Conservation (phyloP, 768 basidiomycete genomes). For the Cystobasidium ongulense region DNA sequence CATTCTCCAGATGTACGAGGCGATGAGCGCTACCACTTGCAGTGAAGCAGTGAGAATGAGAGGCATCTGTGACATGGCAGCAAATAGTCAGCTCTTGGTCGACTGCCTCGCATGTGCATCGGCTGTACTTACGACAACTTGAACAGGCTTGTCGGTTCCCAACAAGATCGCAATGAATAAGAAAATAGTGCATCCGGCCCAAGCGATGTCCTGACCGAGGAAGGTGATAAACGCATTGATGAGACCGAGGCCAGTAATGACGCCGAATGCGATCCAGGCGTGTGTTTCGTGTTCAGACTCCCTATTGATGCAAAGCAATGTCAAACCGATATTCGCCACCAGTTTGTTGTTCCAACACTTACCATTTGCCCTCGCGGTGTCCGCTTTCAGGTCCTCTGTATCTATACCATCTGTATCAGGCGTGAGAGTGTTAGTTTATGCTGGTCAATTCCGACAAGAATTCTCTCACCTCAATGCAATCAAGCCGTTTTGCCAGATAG, state of each 20-base stretch:
- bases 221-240: conserved; percentile 46
- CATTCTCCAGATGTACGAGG: conserved; percentile 44
- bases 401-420: conserved; percentile 29
- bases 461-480: conserved; percentile 59
- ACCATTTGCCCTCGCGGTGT: conserved; percentile 29
- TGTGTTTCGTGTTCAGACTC: conserved; percentile 54
- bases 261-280: conserved; percentile 65
- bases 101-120: neutral
- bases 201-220: conserved; percentile 37
- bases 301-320: conserved; percentile 42
- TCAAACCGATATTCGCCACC: neutral
- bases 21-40: conserved; percentile 45
- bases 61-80: conserved; percentile 31
- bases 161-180: conserved; percentile 42
- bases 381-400: conserved; percentile 18
- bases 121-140: conserved; percentile 40
- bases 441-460: conserved; percentile 50
- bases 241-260: conserved; percentile 56
- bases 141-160: conserved; percentile 44
- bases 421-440: neutral
- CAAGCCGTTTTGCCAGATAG: conserved; percentile 55
- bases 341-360: neutral
- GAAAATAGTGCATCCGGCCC: conserved; percentile 39
- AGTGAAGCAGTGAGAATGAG: conserved; percentile 46
- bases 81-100: neutral